Evolutionary conservation across 2,329 filamentous ascomycete genomes (phyloP), one percentile per base, ranked within the genome.

Genomic region (Orbilia blumenaviensis): DNA sequence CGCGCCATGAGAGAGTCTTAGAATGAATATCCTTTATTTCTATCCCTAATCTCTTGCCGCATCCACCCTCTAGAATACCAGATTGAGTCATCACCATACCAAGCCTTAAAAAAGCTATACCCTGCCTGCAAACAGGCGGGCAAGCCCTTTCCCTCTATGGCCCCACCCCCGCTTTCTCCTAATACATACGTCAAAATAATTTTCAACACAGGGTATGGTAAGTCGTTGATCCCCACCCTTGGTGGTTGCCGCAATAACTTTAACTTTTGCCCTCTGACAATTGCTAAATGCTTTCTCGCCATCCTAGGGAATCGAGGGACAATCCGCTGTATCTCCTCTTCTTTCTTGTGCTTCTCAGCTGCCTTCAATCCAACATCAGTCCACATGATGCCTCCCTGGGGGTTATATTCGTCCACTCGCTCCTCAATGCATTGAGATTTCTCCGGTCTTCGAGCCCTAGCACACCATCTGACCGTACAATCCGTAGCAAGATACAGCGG

Each of bases 191-290:
- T 21, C 25, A 68, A 9, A 14, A 68, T 50, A 6, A 14, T 32
- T n/a, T 60, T 48, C 41, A 68, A 41, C 14, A 68, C 41, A 34
- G 18, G 14, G 42, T 60, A 61, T 6, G 64, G 64, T 27, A 68
- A n/a, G 27, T 68, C 41, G 10, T 8, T n/a, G 3, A 68, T 68
- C 2, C 64, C 52, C 14, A 68, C 38, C 21, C 27, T 48, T 18
- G 4, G 1, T 6, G 54, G 18, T 16, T 38, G 52, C 42, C 38
- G 38, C 1, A 38, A 41, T 10, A 27, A 2, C 6, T n/a, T 36
- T 1, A 48, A 25, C 12, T 27, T 1, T 7, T n/a, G 9, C 18
- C 52, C 64, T 32, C 32, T 56, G 7, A 56, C 16, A 56, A 56
- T 56, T 25, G 2, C 32, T 8, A 38, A 38, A 25, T 56, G 52